These are phyloP conservation scores for Diutina mesorugosa DNA, from an alignment of 1,139 yeast species.

Conservation along the genomic window DNA sequence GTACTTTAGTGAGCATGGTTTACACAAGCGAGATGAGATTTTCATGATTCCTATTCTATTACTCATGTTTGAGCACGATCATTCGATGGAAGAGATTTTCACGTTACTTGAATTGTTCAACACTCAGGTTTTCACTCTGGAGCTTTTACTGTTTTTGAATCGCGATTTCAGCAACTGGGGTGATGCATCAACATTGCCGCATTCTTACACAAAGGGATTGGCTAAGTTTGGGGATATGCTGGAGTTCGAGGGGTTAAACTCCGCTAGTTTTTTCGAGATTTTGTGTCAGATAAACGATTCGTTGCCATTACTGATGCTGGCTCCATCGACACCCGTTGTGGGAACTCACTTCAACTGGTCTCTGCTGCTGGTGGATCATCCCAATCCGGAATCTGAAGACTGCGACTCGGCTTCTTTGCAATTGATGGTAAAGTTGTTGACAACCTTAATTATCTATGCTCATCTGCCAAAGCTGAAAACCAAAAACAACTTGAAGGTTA, in stretches of 20 bases:
- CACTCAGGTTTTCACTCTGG: slow-evolving; percentile 18
- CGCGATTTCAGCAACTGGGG: slow-evolving; percentile 18
- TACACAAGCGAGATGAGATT: slow-evolving; percentile 26
- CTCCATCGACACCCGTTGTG: slow-evolving; percentile 30
- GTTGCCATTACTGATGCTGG: slow-evolving; percentile 30
- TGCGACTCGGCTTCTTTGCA: slow-evolving; percentile 11
- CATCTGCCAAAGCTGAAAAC: slow-evolving; percentile 12
- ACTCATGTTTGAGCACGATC: slow-evolving; percentile 15
- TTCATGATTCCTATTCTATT: slow-evolving; percentile 28
- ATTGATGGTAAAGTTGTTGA: slow-evolving; percentile 12
- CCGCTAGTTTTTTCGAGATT: slow-evolving; percentile 20
- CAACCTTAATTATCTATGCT: slow-evolving; percentile 14
- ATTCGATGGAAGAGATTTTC: slow-evolving; percentile 16
- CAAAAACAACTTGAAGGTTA: slow-evolving; percentile 1
- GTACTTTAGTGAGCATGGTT: slow-evolving; percentile 22
- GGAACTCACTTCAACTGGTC: background rate
- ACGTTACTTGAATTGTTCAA: slow-evolving; percentile 22
- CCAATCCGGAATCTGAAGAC: background rate
- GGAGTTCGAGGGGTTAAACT: slow-evolving; percentile 23
- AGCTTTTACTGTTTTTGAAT: slow-evolving; percentile 15
- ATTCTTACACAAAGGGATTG: slow-evolving; percentile 14
- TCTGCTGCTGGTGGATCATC: background rate
- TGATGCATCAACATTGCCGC: slow-evolving; percentile 9
- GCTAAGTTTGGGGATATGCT: slow-evolving; percentile 12
- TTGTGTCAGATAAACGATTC: slow-evolving; percentile 26